A percentile compares a stretch with the other conserved stretches of the same genome.
phyloP scores from a whole-genome alignment of 306 rosid species.

The Fagus sylvatica region DNA sequence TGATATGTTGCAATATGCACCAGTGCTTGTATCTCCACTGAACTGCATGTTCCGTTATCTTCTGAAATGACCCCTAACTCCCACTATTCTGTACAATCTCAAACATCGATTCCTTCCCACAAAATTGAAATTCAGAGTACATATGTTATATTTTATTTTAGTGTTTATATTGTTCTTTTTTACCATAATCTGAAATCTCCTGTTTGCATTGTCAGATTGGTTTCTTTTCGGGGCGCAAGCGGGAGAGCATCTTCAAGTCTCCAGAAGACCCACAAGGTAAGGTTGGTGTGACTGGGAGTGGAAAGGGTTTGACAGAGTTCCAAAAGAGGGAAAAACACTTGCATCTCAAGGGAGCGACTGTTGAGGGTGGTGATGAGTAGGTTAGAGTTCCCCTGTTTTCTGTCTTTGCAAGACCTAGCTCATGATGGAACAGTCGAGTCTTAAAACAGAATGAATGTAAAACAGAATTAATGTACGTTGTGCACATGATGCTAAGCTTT shows the following conservation, averaged over 20 bases:
- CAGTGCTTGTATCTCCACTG: no score
- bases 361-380: conserved; percentile 78
- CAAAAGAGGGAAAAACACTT: conserved; percentile 95
- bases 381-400: conserved; percentile 7
- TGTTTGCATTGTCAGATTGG: conserved; percentile 58
- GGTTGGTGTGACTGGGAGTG: conserved; percentile 99
- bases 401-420: not conserved
- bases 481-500: not conserved
- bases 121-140: no score
- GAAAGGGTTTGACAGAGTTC: conserved; percentile 96
- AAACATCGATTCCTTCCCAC: not conserved
- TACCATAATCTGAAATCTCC: not conserved
- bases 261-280: conserved; percentile 93
- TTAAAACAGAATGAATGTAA: not conserved
- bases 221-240: conserved; percentile 86
- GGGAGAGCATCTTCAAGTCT: conserved; percentile 97
- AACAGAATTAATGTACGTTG: not conserved
- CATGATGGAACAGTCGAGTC: not conserved
- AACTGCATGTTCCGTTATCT: not conserved
- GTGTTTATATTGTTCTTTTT: not conserved
- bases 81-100: not conserved
- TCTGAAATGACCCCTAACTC: not conserved
- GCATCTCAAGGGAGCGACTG: conserved; percentile 88
- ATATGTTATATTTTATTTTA: no score
- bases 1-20: conserved; percentile 1